Evolutionary conservation across 768 basidiomycete species (phyloP), one percentile per base, ranked within the genome.

Genomic region (Serendipita vermifera): DNA sequence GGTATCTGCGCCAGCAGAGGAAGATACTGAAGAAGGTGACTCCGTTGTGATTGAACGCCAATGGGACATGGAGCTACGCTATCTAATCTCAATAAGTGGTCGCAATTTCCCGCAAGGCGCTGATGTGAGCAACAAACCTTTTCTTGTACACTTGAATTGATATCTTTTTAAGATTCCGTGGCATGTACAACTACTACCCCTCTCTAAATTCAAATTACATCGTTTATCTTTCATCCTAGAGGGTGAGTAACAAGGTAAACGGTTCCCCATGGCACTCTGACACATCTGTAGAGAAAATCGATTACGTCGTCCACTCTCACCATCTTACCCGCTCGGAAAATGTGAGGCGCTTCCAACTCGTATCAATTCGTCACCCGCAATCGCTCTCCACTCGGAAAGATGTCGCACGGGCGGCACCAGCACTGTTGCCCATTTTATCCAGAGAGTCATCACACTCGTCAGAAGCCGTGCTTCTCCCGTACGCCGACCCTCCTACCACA

Each of bases 11-110:
- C 89, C 90, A 0, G 76, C 77, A 7, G 89, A 90, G 55, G 88
- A 91, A 54, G 83, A 87, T 61, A 80, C 79, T n/a, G 92, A 96
- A 63, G 89, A 88, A 55, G 76, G 74, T 14, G 73, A 74, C 64
- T 86, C 80, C 61, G 80, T 97, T 53, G 75, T 88, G 48, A 80
- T 97, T 14, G 86, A 94, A 65, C 74, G 88, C 17, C 80, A 85
- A 62, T 99, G 93, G 94, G 93, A 97, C 57, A 76, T 80, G 48
- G 87, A 94, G 65, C 64, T 91, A 61, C 81, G 84, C 57, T 96
- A 93, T 63, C 72, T 85, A 38, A 80, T 96, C 48, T 76, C 81
- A 2, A 70, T 91, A 11, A 76, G 80, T 14, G 83, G 81, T 3
- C 80, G 84, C 58, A 82, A 79, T 58, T 87, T 92, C 68, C 79